Evolutionary conservation across 129 eudicot genomes (phyloP).

Genomic region (Flaveria brownii): DNA sequence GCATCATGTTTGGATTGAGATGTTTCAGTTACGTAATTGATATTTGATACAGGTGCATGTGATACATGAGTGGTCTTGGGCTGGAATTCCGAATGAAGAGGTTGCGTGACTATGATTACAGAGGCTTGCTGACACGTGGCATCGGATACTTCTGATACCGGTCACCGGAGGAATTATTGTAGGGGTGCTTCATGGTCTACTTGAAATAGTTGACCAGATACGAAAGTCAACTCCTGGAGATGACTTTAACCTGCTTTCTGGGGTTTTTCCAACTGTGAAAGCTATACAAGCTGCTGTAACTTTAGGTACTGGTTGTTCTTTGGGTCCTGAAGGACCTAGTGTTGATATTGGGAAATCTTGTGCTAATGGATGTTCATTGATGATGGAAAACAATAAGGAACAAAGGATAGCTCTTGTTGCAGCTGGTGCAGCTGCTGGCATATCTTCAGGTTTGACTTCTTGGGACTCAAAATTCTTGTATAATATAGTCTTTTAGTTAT

Average conservation of each 20-base stretch:
- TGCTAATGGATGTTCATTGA: slow-evolving; percentile 82
- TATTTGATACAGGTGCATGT: slow-evolving; percentile 69
- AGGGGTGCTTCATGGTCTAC: slow-evolving; percentile 94
- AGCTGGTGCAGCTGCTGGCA: slow-evolving; percentile 99
- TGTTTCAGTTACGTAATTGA: not conserved
- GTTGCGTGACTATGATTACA: slow-evolving; percentile 96
- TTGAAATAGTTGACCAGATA: slow-evolving; percentile 84
- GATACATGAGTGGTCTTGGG: slow-evolving; percentile 99
- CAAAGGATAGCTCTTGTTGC: slow-evolving; percentile 96
- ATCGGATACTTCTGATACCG: slow-evolving; percentile 88
- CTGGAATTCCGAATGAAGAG: slow-evolving; percentile 97
- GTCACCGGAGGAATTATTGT: slow-evolving; percentile 94
- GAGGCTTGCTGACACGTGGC: slow-evolving; percentile 93
- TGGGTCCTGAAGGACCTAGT: slow-evolving; percentile 99
- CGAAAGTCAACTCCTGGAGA: slow-evolving; percentile 66
- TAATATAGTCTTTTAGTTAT: not conserved
- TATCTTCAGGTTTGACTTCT: slow-evolving; percentile 64
- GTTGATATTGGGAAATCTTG: slow-evolving; percentile 99
- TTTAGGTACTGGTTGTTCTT: slow-evolving; percentile 90
- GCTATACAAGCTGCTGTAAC: slow-evolving; percentile 97
- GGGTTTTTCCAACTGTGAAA: slow-evolving; percentile 68
- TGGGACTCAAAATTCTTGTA: not conserved
- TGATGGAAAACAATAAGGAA: slow-evolving; percentile 89
- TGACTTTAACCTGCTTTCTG: slow-evolving; percentile 65
- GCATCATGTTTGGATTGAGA: not conserved